phyloP scores from a whole-genome alignment of 176 grass and related monocot species.

The Saccharum officinarum region DNA sequence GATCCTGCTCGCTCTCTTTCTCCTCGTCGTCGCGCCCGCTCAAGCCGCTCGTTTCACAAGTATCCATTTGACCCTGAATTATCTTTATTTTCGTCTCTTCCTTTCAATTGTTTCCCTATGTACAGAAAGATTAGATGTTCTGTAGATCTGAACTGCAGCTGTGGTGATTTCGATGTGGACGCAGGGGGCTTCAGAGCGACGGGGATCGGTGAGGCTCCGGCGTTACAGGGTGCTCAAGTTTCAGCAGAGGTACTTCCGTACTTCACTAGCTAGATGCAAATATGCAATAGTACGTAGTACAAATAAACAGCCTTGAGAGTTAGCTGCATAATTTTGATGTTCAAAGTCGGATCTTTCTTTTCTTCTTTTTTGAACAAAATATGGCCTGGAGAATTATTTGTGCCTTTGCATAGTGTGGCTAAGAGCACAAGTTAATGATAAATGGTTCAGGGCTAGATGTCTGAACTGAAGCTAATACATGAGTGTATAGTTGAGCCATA shows the following conservation, averaged over 20 bases:
- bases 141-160: not conserved
- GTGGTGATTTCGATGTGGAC: not conserved
- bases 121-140: not conserved
- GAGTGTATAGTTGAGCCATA: not conserved
- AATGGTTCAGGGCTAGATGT: not conserved
- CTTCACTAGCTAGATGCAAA: not conserved
- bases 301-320: not conserved
- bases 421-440: not conserved
- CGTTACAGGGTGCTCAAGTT: not conserved
- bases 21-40: slow-evolving; percentile 21
- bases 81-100: not conserved
- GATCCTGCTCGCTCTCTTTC: slow-evolving; percentile 29
- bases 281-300: not conserved
- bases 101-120: not conserved
- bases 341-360: not conserved
- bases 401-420: not conserved
- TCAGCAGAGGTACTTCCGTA: slow-evolving; percentile 43
- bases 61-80: not conserved
- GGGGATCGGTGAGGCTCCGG: slow-evolving; percentile 18
- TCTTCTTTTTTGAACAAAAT: too few relatives aligned
- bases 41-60: slow-evolving; percentile 41
- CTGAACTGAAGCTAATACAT: not conserved
- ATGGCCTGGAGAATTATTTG: not conserved
- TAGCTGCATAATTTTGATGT: not conserved
- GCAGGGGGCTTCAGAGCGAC: slow-evolving; percentile 31